These are phyloP conservation scores for Tolypocladium ovalisporum DNA, from an alignment of 2,329 filamentous ascomycete genomes.

Conservation along the genomic window DNA sequence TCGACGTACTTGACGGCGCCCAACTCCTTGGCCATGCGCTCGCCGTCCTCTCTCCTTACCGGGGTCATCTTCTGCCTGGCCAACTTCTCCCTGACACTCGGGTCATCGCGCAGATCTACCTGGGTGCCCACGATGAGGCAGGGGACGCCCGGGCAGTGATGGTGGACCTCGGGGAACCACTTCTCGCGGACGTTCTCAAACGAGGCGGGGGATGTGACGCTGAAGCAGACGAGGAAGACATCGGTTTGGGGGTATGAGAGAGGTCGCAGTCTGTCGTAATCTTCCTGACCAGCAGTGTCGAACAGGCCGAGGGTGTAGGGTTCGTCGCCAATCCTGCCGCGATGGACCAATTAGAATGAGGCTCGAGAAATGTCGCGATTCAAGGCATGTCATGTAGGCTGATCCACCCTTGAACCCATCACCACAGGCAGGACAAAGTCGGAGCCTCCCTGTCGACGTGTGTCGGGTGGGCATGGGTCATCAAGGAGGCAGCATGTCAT, in stretches of 20 bases:
- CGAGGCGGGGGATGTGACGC: constrained; percentile 90
- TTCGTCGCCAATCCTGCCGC: constrained; percentile 87
- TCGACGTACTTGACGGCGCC: constrained; percentile 98
- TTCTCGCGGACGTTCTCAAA: constrained; percentile 99
- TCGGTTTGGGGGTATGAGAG: constrained; percentile 98
- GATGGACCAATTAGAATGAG: constrained; percentile 9
- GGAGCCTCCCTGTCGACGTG: neutral
- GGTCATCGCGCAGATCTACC: constrained; percentile 87
- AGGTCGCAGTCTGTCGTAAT: constrained; percentile 94
- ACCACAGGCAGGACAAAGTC: neutral
- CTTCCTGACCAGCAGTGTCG: constrained; percentile 97
- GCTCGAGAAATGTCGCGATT: neutral
- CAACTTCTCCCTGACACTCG: constrained; percentile 79
- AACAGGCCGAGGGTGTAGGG: constrained; percentile 95
- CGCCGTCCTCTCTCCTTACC: constrained; percentile 84
- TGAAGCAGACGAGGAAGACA: constrained; percentile 98
- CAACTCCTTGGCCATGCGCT: constrained; percentile 94
- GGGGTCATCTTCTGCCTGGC: constrained; percentile 93
- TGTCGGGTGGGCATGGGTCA: neutral
- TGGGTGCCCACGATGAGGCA: constrained; percentile 97
- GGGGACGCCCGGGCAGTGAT: constrained; percentile 95
- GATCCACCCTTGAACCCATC: neutral
- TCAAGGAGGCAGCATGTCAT: neutral
- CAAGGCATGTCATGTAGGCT: neutral
- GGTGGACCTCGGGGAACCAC: constrained; percentile 97